Evolutionary conservation across 495 filamentous ascomycete genomes (phyloP).

Genomic region (Lasiosphaeria ovina): DNA sequence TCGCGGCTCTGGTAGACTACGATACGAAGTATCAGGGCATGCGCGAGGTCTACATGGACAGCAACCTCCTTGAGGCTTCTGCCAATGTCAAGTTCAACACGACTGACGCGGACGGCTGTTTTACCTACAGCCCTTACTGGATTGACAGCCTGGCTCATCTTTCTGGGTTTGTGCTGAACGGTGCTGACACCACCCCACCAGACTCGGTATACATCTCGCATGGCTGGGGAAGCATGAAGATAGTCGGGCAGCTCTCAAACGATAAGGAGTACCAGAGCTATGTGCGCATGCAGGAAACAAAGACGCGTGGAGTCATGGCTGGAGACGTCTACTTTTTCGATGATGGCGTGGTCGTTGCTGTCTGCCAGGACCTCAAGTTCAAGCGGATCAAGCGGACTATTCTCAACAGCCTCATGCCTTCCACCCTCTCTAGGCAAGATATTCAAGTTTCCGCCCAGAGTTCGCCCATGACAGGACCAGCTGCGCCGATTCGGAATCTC

Average conservation of each 20-base stretch:
- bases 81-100: slow-evolving; percentile 26
- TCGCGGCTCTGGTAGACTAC: slow-evolving; percentile 59
- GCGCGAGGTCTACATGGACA: slow-evolving; percentile 27
- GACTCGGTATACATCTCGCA: slow-evolving; percentile 64
- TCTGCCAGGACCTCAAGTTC: slow-evolving; percentile 48
- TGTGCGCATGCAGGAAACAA: slow-evolving; percentile 54
- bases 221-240: slow-evolving; percentile 61
- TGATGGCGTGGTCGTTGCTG: slow-evolving; percentile 45
- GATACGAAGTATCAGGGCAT: slow-evolving; percentile 23
- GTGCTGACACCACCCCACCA: slow-evolving; percentile 55
- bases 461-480: too few species aligned
- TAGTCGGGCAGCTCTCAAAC: slow-evolving; percentile 53
- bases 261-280: slow-evolving; percentile 60
- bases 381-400: slow-evolving; percentile 54
- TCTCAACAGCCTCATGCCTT: slow-evolving; percentile 54
- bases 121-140: slow-evolving; percentile 59
- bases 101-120: slow-evolving; percentile 46
- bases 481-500: neutral
- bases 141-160: slow-evolving; percentile 58
- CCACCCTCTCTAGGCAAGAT: neutral
- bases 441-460: neutral
- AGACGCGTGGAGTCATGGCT: slow-evolving; percentile 26
- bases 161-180: slow-evolving; percentile 68
- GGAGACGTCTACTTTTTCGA: slow-evolving; percentile 57
- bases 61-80: slow-evolving; percentile 26